A percentile compares a stretch with the other conserved stretches of the same genome.
Evolutionary conservation across 768 basidiomycete species (phyloP).

Genomic region (Ephemerocybe angulata): DNA sequence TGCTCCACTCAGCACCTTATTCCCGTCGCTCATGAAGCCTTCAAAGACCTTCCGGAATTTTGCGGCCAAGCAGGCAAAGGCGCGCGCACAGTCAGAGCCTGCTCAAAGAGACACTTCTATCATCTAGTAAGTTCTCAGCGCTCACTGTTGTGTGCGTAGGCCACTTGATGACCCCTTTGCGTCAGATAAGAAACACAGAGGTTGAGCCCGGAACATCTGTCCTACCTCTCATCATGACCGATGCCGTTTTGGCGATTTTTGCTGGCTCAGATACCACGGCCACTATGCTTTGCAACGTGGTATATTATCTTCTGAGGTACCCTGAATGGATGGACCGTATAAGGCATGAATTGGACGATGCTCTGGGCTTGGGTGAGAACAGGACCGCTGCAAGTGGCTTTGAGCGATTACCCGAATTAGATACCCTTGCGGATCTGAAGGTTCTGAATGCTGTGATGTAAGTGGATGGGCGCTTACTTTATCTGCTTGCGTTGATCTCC

Average conservation of each 20-base stretch:
- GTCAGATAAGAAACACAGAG: slow-evolving; percentile 12
- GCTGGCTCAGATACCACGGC: slow-evolving; percentile 31
- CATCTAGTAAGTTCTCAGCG: slow-evolving; percentile 17
- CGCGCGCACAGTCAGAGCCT: slow-evolving; percentile 13
- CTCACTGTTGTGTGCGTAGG: not conserved
- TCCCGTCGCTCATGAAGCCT: slow-evolving; percentile 2
- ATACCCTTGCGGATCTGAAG: slow-evolving; percentile 18
- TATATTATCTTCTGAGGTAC: slow-evolving; percentile 24
- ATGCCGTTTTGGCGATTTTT: slow-evolving; percentile 24
- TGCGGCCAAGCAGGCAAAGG: slow-evolving; percentile 15
- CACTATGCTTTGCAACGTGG: slow-evolving; percentile 19
- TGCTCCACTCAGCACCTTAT: not conserved
- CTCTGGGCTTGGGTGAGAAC: slow-evolving; percentile 6
- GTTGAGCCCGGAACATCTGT: slow-evolving; percentile 2
- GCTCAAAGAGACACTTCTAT: slow-evolving; percentile 24
- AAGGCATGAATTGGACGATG: slow-evolving; percentile 24
- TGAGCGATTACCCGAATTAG: slow-evolving; percentile 10
- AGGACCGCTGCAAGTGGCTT: not conserved
- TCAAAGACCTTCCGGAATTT: not conserved
- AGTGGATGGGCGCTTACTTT: too few relatives aligned
- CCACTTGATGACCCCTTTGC: not conserved
- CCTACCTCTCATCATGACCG: slow-evolving; percentile 14
- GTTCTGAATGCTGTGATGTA: slow-evolving; percentile 34
- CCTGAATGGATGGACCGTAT: slow-evolving; percentile 18
- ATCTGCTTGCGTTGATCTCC: not conserved